Base-by-base conservation (phyloP, 2,329 filamentous ascomycete species). In the Fusarium subglutinans region DNA sequence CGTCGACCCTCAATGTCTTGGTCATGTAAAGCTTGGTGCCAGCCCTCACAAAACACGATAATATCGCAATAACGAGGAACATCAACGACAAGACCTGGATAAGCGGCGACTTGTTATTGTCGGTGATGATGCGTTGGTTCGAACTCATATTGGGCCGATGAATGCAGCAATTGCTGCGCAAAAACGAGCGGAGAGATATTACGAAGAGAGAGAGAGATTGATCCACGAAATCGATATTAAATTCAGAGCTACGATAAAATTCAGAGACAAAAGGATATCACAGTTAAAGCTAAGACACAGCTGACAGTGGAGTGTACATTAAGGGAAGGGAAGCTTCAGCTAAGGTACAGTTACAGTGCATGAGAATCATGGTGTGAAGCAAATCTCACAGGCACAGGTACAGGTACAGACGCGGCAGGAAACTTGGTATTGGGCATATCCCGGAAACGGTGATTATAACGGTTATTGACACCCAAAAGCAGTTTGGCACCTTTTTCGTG, bases 1-100 rank as follows among this genome's bases (percentile, higher is more conserved):
- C 79, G 41, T 80, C 79, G 5, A 70, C 15, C n/a, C 62, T 78
- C 35, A 80, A 44, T 14, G 50, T 67, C 51, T 80, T 79, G 59
- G 78, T 74, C 79, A 80, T 80, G 58, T 80, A 61, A 24, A 80
- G 43, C 48, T 80, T 80, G 6, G 79, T 80, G 7, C 78, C 77
- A 1, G 61, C 61, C 11, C 79, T 74, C 10, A 79, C 79, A 22
- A 73, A 26, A 14, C 77, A 79, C 2, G 79, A 57, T 1, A 80
- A 73, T 11, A 80, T 66, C 7, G 72, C 71, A 24, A 80, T 73
- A 43, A 80, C 78, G 8, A 80, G 61, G 26, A 80, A 80, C 77
- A 80, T 79, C 37, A 79, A 69, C 6, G 76, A 70, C 60, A 80
- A 63, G 43, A 80, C 78, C 55, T 80, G 73, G 20, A 80, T 73